Evolutionary conservation across 306 rosid species (phyloP), one percentile per base, ranked within the genome.

Genomic region (Cicer judaicum): DNA sequence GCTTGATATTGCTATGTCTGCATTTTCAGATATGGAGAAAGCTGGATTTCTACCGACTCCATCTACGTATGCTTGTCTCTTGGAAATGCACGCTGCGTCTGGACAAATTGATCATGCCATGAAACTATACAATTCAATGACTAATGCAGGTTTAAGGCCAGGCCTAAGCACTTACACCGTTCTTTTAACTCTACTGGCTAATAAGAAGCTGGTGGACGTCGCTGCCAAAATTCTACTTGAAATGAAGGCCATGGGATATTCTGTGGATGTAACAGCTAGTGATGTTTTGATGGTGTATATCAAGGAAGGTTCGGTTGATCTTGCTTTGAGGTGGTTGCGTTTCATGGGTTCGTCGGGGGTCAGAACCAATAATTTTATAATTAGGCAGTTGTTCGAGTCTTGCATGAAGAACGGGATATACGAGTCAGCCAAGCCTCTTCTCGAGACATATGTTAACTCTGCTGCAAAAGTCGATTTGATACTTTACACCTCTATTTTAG

Each of bases 311-410:
- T 91, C 91, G 8, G 87, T 90, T 16, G 97, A 94, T 83, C 86
- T 86, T 78, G 97, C 97, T 72, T 81, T 94, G 85, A 88, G 91
- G 79, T 93, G 98, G 98, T 72, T 94, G 52, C 88, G 89, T 60
- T 94, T 94, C 84, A 94, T 94, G 92, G 98, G 97, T 63, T 94
- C 96, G 10, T 87, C 97, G 0, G 98, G 96, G 75, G 86, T 93
- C 29, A 86, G 92, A 85, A 90, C 98, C 34, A 94, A 94, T 78
- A 91, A 85, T 76, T 93, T 91, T 78, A 94, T 94, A 50, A 82
- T 94, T 57, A 82, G 98, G 68, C 98, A 94, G 70, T 83, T 94
- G 83, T 94, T 94, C 19, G 93, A 94, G 86, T 93, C 98, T 7
- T 93, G 96, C 75, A 89, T 93, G 98, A 93, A 88, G 85, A 91